Conservation (phyloP, 2,329 filamentous ascomycete genomes). For the Penicillium capsulatum region DNA sequence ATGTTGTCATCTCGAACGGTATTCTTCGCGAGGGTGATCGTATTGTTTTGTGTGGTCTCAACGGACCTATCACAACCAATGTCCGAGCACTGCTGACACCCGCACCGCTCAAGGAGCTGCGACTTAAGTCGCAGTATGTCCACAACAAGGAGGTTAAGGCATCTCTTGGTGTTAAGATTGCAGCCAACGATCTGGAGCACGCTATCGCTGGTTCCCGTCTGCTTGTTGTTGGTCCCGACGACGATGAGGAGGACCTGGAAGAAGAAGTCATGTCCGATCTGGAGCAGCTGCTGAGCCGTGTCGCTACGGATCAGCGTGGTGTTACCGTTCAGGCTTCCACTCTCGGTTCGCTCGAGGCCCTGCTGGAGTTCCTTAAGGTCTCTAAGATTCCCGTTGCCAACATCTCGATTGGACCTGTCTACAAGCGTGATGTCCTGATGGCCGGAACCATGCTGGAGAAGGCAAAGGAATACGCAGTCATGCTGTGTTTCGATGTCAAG, state of each 20-base stretch:
- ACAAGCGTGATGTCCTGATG: conserved; percentile 96
- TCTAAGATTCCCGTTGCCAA: conserved; percentile 98
- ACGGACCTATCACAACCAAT: conserved; percentile 91
- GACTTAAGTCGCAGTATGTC: conserved; percentile 92
- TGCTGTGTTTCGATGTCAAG: conserved; percentile 99
- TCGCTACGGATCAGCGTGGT: conserved; percentile 87
- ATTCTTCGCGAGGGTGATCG: conserved; percentile 89
- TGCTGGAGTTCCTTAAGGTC: conserved; percentile 91
- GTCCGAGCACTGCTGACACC: conserved; percentile 92
- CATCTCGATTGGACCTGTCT: conserved; percentile 94
- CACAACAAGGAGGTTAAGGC: conserved; percentile 99
- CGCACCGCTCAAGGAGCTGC: conserved; percentile 85
- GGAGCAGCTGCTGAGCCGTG: conserved; percentile 81
- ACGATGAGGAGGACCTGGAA: conserved; percentile 94
- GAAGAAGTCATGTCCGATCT: conserved; percentile 96
- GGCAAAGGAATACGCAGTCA: conserved; percentile 89
- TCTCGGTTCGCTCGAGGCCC: conserved; percentile 88
- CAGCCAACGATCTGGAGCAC: conserved; percentile 88
- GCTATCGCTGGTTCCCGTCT: conserved; percentile 95
- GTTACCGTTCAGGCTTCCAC: conserved; percentile 97
- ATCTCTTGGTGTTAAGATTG: conserved; percentile 97
- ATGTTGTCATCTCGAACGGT: conserved; percentile 95
- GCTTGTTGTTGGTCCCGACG: conserved; percentile 87
- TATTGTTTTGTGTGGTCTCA: conserved; percentile 92
- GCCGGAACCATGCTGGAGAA: conserved; percentile 94